Evolutionary conservation across 2,329 filamentous ascomycete genomes (phyloP), one percentile per base, ranked within the genome.

Genomic region (Nothophaeocryptopus gaeumannii): DNA sequence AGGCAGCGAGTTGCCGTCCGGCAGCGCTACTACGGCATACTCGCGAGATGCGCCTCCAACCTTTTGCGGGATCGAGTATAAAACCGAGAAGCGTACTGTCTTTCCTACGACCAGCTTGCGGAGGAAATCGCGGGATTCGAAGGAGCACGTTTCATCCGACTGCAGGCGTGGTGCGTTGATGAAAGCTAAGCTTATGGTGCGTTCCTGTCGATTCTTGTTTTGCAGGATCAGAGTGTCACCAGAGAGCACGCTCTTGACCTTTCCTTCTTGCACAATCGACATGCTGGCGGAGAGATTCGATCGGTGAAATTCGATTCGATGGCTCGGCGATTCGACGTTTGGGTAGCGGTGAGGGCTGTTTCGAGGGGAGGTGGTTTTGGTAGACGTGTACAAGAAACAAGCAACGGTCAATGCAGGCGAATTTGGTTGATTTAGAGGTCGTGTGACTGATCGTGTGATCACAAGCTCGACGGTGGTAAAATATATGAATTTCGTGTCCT

Each of bases 41-140:
- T 99, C 92, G 60, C 90, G 85, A 56, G 88, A 86, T 42, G 72
- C 75, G 54, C 79, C 80, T 10, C 65, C 65, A 4, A 53, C 54
- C 59, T 69, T 67, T 47, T 84, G 86, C 12, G 92, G 90, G 53
- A 97, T 86, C 53, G 86, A 88, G 74, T 99, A 97, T 45, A 91
- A 79, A 37, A 95, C 79, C 52, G 83, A 83, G 77, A 92, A 96
- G 62, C 91, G 84, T 55, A 99, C 78, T 26, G 85, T 80, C 72
- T 96, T 96, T 67, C 92, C 92, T 49, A 97, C 86, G 35, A 86
- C 79, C 44, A 91, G 77, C 59, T 86, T 84, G 64, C 93, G 87
- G 54, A 99, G 81, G 69, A 88, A 93, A 72, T 99, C 93, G 67
- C 93, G 89, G 53, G 93, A 96, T 72, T 93, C 86, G 72, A 96